Base-by-base conservation (phyloP, 164 flowering plant species). In the Amborella trichopoda region DNA sequence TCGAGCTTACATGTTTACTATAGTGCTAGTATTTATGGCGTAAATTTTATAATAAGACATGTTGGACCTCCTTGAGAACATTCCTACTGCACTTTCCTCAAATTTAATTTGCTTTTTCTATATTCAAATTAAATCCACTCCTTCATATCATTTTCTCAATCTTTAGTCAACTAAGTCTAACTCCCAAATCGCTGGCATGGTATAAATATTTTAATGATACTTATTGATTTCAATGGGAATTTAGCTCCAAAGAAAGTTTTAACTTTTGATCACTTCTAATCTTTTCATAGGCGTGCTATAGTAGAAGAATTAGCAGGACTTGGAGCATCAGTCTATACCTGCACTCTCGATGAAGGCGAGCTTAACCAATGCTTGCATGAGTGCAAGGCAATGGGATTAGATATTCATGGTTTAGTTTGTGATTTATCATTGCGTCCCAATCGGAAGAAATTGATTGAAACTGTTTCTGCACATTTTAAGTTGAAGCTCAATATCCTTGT, bases 401-500 rank as follows among this genome's bases (percentile, higher is more conserved):
- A 37, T 26, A 69, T 70, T 13, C 62, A 56, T 2, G 75, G 73
- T 16, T 74, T 71, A 0, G 71, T 68, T 6, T 63, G 68, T 37
- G 72, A 74, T 27, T 36, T 60, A 5, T 46, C 62, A 0, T 50
- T 62, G 24, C 46, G 55, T 43, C 28, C 46, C 3, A 67, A 53
- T 25, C 43, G 75, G 41, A 48, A 34, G 44, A 54, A 62, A 32
- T 53, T 73, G 11, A 52, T 70, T 48, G 57, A 62, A 9, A 54
- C 34, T 3, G 72, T 60, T 42, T 48, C 72, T 18, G 38, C 57
- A 1, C 8, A 21, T 33, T 73, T 70, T 46, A 12, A 60, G 40
- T 62, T 67, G 2, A 69, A 67, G 43, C 66, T 73, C 27, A 66
- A 69, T 40, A 72, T 72, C 33, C 72, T 69, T 26, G 74, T 69